A percentile compares a stretch with the other conserved stretches of the same genome.
Evolutionary conservation across 768 basidiomycete species (phyloP).

Genomic region (Lactarius hatsudake): DNA sequence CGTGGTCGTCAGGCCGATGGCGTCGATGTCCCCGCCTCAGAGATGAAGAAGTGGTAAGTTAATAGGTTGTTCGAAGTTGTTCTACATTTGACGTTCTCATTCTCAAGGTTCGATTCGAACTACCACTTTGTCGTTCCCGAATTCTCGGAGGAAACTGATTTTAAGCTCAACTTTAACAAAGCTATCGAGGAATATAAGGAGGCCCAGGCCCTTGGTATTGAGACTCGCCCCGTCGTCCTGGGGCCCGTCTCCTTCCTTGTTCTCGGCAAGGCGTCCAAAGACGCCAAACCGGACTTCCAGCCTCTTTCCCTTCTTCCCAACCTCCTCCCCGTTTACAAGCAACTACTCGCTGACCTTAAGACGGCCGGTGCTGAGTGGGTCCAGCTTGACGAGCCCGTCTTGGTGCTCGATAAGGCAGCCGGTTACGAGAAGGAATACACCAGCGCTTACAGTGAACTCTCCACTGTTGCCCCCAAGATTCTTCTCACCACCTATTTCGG

Average conservation of each 20-base stretch:
- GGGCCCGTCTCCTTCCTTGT: slow-evolving; percentile 95
- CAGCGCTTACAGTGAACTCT: slow-evolving; percentile 77
- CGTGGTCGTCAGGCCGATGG: slow-evolving; percentile 93
- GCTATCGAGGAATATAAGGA: slow-evolving; percentile 91
- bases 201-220: slow-evolving; percentile 85
- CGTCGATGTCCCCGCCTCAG: slow-evolving; percentile 94
- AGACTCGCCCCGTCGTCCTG: slow-evolving; percentile 92
- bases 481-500: slow-evolving; percentile 95
- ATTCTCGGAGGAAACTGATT: slow-evolving; percentile 83
- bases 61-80: slow-evolving; percentile 4
- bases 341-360: slow-evolving; percentile 88
- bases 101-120: slow-evolving; percentile 90
- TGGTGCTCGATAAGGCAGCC: slow-evolving; percentile 85
- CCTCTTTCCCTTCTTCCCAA: slow-evolving; percentile 88
- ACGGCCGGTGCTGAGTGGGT: slow-evolving; percentile 91
- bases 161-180: slow-evolving; percentile 97
- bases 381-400: slow-evolving; percentile 95
- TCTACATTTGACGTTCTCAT: slow-evolving; percentile 5
- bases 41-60: slow-evolving; percentile 99
- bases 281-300: slow-evolving; percentile 78
- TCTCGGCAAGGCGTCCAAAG: slow-evolving; percentile 88
- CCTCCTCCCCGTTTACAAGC: slow-evolving; percentile 87
- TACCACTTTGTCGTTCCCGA: slow-evolving; percentile 99
- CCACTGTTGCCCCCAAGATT: slow-evolving; percentile 84
- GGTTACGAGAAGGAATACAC: slow-evolving; percentile 76